Conservation (phyloP, 331 rosid genomes). For the Rhamnella rubrinervis region DNA sequence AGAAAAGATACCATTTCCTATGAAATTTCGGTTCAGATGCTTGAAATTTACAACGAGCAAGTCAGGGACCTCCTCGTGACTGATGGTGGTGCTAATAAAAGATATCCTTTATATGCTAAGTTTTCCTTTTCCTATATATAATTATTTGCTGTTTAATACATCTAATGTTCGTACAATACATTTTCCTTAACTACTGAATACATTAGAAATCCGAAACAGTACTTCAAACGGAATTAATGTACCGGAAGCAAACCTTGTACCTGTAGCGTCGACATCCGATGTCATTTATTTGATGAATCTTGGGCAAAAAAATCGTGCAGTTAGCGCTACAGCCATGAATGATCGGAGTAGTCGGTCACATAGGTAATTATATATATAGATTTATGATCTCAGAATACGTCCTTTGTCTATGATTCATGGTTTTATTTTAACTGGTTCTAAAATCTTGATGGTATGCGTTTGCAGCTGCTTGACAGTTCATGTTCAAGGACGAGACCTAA, state of each 20-base stretch:
- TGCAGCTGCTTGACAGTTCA: conserved; percentile 93
- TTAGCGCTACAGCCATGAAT: conserved; percentile 83
- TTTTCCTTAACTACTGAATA: conserved; percentile 47
- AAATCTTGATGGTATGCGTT: conserved; percentile 6
- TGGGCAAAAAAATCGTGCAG: conserved; percentile 81
- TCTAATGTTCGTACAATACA: conserved; percentile 12
- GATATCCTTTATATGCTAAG: conserved; percentile 64
- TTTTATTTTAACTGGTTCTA: not conserved
- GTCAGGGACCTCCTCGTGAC: conserved; percentile 71
- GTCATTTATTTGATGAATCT: conserved; percentile 76
- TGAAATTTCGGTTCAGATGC: conserved; percentile 88
- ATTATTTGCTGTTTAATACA: conserved; percentile 10
- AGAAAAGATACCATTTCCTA: conserved; percentile 69
- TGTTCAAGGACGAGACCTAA: conserved; percentile 77
- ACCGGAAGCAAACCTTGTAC: conserved; percentile 79
- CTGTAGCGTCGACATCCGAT: conserved; percentile 73
- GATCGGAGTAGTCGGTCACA: conserved; percentile 93
- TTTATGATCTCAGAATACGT: not conserved
- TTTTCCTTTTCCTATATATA: conserved; percentile 9
- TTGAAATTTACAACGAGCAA: conserved; percentile 97
- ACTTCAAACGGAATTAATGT: conserved; percentile 75
- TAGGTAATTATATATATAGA: conserved; percentile 40
- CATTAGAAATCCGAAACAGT: conserved; percentile 81
- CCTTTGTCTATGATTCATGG: not conserved
- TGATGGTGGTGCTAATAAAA: conserved; percentile 55